A percentile compares a stretch with the other conserved stretches of the same genome.
These are phyloP conservation scores for Eutrema japonicum DNA, from an alignment of 345 rosid genomes.

Conservation along the genomic window DNA sequence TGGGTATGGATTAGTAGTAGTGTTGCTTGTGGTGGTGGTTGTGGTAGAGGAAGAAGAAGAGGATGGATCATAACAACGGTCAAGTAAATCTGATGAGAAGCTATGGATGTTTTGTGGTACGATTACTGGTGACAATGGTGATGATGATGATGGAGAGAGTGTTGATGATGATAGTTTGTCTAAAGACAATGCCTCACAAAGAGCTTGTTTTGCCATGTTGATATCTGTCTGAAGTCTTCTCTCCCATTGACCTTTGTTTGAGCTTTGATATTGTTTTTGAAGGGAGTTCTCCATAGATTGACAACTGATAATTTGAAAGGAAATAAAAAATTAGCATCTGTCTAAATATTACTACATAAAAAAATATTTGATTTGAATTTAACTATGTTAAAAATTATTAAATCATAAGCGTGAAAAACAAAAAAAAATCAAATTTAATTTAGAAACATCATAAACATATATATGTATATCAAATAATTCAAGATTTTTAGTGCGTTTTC, in stretches of 20 bases:
- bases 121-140: conserved; percentile 30
- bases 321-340: no score
- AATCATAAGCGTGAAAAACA: no score
- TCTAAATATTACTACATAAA: no score
- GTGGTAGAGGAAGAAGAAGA: conserved; percentile 45
- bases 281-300: no score
- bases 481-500: no score
- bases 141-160: conserved; percentile 31
- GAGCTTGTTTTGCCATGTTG: conserved; percentile 82
- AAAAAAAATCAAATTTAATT: no score
- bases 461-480: no score
- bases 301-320: no score
- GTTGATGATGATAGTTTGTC: conserved; percentile 48
- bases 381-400: no score
- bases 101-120: conserved; percentile 34
- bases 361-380: no score
- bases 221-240: conserved; percentile 92
- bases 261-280: conserved; percentile 37
- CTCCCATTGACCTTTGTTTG: conserved; percentile 87
- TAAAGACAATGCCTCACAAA: conserved; percentile 77
- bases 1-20: conserved; percentile 32
- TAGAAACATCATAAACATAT: no score
- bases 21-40: conserved; percentile 39
- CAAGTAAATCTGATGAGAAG: conserved; percentile 35
- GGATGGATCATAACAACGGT: conserved; percentile 39